A percentile compares a stretch with the other conserved stretches of the same genome.
These are phyloP conservation scores for Dendryphion nanum DNA, from an alignment of 2,329 filamentous ascomycete genomes.

Conservation along the genomic window DNA sequence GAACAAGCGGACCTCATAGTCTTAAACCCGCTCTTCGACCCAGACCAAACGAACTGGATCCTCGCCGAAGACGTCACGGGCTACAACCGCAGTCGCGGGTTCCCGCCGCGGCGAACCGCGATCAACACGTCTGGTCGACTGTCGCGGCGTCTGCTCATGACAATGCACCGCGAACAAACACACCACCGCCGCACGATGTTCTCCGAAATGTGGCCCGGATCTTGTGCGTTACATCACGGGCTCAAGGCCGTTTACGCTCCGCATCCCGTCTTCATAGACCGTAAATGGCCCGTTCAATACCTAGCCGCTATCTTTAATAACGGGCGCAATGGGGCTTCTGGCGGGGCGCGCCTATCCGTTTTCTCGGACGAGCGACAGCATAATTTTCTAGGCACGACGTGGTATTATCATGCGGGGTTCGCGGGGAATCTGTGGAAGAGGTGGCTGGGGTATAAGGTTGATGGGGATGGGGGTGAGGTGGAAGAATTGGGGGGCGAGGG, in stretches of 20 bases:
- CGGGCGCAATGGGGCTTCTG: conserved; percentile 51
- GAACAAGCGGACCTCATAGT: conserved; percentile 76
- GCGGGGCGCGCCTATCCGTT: conserved; percentile 48
- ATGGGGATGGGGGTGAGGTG: conserved; percentile 48
- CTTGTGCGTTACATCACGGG: conserved; percentile 70
- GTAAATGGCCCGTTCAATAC: conserved; percentile 55
- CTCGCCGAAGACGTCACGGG: conserved; percentile 69
- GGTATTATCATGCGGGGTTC: conserved; percentile 55
- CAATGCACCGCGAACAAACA: conserved; percentile 75
- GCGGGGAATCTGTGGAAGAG: conserved; percentile 55
- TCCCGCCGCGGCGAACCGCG: conserved; percentile 66
- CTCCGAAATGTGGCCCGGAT: conserved; percentile 75
- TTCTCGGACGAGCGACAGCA: conserved; percentile 54
- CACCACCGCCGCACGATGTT: conserved; percentile 70
- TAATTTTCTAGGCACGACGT: conserved; percentile 53
- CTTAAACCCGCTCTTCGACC: conserved; percentile 74
- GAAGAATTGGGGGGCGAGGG: conserved; percentile 47
- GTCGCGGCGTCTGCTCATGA: conserved; percentile 62
- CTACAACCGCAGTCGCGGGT: conserved; percentile 55
- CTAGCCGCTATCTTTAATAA: conserved; percentile 57
- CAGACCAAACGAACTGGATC: conserved; percentile 69
- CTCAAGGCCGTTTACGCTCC: conserved; percentile 71
- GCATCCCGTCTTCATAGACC: conserved; percentile 58
- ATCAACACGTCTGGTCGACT: conserved; percentile 72
- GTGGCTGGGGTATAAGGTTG: conserved; percentile 56